Evolutionary conservation across 257 asterid genomes (phyloP), one percentile per base, ranked within the genome.

Genomic region (Leonotis leonurus): DNA sequence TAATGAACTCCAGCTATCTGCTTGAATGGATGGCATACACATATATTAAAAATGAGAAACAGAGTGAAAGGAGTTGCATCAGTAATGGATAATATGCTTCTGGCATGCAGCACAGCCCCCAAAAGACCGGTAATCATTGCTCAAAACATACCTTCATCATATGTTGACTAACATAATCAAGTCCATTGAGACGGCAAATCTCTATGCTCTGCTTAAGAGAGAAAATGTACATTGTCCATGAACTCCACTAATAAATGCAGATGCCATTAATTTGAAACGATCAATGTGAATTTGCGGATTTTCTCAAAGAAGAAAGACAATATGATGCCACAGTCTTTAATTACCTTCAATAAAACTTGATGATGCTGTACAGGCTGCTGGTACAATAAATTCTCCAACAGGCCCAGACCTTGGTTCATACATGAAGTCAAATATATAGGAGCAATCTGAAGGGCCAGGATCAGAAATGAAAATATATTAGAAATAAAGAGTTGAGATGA

Each of bases 161-260:
- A 64, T 80, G 69, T 32, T 73, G 55, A 73, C 88, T 70, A 56
- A 88, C 77, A 72, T 56, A 43, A 63, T 83, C 95, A 65, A 88
- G 92, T 39, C 85, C 92, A 77, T 91, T 79, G 63, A 86, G 88
- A 64, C 92, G 96, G 63, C 98, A 91, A 51, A 91, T 88, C 85
- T 91, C 98, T 66, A 88, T 60, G 77, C 92, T 84, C 98, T 91
- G 95, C 67, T 17, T 17, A 36, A 22, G 66, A 68, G 60, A 68
- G 41, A 77, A 75, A 36, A 44, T 35, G 24, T 5, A 26, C 18
- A 54, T 49, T 71, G 27, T 13, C 27, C 40, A 54, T 44, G 64
- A 61, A 70, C 44, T 63, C 33, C 9, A 60, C n/a, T 46, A 33
- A 62, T 56, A 33, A 20, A 62, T 40, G 33, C 29, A 58, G 63